A percentile compares a stretch with the other conserved stretches of the same genome.
Evolutionary conservation across 2,329 filamentous ascomycete genomes (phyloP).

Genomic region (Pyricularia sp.): DNA sequence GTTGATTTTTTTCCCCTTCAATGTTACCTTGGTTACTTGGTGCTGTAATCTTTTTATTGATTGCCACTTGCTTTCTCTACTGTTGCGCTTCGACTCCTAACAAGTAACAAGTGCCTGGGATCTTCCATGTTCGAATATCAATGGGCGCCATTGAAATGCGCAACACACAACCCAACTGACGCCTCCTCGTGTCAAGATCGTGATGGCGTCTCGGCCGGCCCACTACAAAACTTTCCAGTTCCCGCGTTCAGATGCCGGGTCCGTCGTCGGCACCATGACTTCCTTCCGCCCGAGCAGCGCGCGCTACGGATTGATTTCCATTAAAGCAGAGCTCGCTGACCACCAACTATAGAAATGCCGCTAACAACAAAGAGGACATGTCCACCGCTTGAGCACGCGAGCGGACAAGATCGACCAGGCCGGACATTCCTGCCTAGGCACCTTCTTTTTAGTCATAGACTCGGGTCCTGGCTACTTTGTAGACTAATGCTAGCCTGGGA

Average conservation of each 20-base stretch:
- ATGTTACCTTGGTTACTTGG: no score
- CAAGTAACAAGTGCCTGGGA: not conserved
- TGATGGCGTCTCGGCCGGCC: not conserved
- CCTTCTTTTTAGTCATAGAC: not conserved
- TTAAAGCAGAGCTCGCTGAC: not conserved
- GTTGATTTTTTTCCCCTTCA: no score
- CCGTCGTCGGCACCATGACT: not conserved
- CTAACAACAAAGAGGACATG: not conserved
- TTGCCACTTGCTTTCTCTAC: not conserved
- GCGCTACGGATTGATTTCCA: not conserved
- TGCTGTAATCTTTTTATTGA: not conserved
- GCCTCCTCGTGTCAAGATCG: not conserved
- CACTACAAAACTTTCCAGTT: not conserved
- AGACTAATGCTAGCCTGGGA: not conserved
- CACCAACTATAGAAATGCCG: not conserved
- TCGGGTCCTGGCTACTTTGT: not conserved
- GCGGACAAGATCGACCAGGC: not conserved
- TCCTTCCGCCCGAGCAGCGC: not conserved
- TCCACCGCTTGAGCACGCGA: not conserved
- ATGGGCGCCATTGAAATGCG: not conserved
- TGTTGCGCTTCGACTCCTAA: not conserved
- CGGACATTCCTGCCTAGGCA: not conserved
- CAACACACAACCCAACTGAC: not conserved
- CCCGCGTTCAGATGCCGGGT: not conserved
- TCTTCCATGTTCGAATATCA: not conserved